phyloP scores from a whole-genome alignment of 768 basidiomycete genomes.

The Fistulinella prunicolor region DNA sequence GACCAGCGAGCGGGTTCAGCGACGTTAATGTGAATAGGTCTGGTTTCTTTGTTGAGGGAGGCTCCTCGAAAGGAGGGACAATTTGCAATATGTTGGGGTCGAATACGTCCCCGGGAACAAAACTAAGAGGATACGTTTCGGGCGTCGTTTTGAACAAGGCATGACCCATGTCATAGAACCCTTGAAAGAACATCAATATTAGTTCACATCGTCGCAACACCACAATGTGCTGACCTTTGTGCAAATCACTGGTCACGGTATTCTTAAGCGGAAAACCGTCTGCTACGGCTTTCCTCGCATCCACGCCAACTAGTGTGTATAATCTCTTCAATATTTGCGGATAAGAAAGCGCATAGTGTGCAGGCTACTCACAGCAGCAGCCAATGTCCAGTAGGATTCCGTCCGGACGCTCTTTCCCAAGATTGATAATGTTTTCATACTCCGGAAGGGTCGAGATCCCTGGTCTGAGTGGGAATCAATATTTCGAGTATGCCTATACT shows the following conservation, averaged over 20 bases:
- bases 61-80: constrained; percentile 26
- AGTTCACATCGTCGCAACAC: not conserved
- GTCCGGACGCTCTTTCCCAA: constrained; percentile 34
- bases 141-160: constrained; percentile 55
- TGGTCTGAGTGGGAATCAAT: not conserved
- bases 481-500: not conserved
- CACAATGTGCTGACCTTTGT: constrained; percentile 33
- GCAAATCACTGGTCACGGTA: constrained; percentile 36
- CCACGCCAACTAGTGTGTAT: constrained; percentile 18
- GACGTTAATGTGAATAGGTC: constrained; percentile 37
- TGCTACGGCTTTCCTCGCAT: constrained; percentile 36
- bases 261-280: constrained; percentile 41
- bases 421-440: constrained; percentile 29
- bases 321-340: not conserved
- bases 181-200: constrained; percentile 28
- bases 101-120: constrained; percentile 55
- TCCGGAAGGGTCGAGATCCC: constrained; percentile 7
- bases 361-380: constrained; percentile 37
- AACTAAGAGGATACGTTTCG: constrained; percentile 47
- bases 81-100: constrained; percentile 42
- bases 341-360: no score
- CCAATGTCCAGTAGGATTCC: constrained; percentile 44
- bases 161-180: constrained; percentile 57
- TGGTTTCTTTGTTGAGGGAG: constrained; percentile 22
- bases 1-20: constrained; percentile 46